Percentiles rank a stretch among this genome's conserved stretches.
phyloP scores from a whole-genome alignment of 495 filamentous ascomycete genomes.

The Durotheca rogersii region DNA sequence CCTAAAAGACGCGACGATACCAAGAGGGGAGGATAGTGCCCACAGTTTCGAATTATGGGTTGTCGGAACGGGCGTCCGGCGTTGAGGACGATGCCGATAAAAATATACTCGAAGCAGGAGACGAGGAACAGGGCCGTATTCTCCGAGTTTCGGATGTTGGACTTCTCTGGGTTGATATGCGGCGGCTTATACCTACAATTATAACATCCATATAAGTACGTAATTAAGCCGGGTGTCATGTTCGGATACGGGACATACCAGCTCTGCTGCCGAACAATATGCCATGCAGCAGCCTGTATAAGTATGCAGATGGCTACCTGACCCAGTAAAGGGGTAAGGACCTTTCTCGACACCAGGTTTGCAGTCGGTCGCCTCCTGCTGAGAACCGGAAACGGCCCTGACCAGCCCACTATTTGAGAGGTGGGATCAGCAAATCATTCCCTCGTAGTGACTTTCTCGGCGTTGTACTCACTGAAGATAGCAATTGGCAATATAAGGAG shows the following conservation, averaged over 20 bases:
- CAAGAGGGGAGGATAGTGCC: too few relatives aligned
- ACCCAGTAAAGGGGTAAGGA: constrained; percentile 84
- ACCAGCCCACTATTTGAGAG: constrained; percentile 91
- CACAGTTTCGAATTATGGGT: constrained; percentile 76
- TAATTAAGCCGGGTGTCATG: constrained; percentile 1
- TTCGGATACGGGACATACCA: constrained; percentile 58
- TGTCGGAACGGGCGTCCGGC: constrained; percentile 88
- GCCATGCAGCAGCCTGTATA: constrained; percentile 73
- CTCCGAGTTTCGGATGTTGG: constrained; percentile 85
- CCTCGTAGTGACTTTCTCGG: background rate
- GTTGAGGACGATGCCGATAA: constrained; percentile 83
- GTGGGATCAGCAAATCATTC: constrained; percentile 6
- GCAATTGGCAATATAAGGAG: constrained; percentile 92
- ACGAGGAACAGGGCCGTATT: constrained; percentile 87
- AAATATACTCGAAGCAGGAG: constrained; percentile 92
- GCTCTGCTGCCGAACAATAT: constrained; percentile 68
- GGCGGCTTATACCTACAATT: constrained; percentile 78
- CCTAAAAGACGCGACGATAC: too few relatives aligned
- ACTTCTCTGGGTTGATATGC: constrained; percentile 66
- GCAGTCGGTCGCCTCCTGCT: constrained; percentile 86
- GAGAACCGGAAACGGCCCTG: constrained; percentile 75
- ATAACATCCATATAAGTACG: constrained; percentile 5
- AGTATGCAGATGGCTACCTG: constrained; percentile 81
- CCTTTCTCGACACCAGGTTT: constrained; percentile 89
- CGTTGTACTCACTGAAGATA: constrained; percentile 72